phyloP scores from a whole-genome alignment of 2,329 filamentous ascomycete species.

The Clarireedia paspali region DNA sequence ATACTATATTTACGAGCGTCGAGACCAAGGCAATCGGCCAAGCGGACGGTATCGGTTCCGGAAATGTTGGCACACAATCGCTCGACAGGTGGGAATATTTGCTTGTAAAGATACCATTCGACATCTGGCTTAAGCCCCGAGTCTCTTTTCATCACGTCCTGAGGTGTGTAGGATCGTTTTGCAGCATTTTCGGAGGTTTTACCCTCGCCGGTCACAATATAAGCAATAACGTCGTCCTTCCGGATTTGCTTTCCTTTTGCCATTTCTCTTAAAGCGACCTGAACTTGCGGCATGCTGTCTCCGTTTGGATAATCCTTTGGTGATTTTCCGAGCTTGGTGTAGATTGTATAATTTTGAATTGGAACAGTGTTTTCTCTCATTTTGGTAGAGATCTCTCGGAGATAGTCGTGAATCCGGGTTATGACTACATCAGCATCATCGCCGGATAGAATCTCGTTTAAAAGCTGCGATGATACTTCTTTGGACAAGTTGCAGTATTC shows the following conservation, averaged over 20 bases:
- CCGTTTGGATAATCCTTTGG: constrained; percentile 92
- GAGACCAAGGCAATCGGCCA: constrained; percentile 89
- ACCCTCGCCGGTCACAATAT: constrained; percentile 78
- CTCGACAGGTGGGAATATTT: constrained; percentile 96
- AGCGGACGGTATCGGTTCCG: constrained; percentile 80
- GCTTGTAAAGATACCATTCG: constrained; percentile 98
- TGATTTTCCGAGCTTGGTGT: constrained; percentile 91
- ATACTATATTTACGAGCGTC: constrained; percentile 83
- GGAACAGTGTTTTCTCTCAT: constrained; percentile 78
- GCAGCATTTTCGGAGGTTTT: constrained; percentile 60
- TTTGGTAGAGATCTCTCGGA: constrained; percentile 73
- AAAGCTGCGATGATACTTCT: constrained; percentile 79
- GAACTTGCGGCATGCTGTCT: constrained; percentile 92
- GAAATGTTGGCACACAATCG: constrained; percentile 93
- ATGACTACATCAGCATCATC: constrained; percentile 86
- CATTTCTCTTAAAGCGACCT: constrained; percentile 85
- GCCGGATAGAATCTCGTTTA: constrained; percentile 92
- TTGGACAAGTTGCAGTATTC: constrained; percentile 96
- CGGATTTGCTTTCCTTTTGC: constrained; percentile 81
- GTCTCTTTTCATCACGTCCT: constrained; percentile 74
- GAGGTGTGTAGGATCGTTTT: constrained; percentile 81
- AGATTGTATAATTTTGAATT: constrained; percentile 88
- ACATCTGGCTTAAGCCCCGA: constrained; percentile 75
- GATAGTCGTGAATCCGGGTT: constrained; percentile 85
- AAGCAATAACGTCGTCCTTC: constrained; percentile 92